Conservation (phyloP, 768 basidiomycete species). For the Leccinum boreale region DNA sequence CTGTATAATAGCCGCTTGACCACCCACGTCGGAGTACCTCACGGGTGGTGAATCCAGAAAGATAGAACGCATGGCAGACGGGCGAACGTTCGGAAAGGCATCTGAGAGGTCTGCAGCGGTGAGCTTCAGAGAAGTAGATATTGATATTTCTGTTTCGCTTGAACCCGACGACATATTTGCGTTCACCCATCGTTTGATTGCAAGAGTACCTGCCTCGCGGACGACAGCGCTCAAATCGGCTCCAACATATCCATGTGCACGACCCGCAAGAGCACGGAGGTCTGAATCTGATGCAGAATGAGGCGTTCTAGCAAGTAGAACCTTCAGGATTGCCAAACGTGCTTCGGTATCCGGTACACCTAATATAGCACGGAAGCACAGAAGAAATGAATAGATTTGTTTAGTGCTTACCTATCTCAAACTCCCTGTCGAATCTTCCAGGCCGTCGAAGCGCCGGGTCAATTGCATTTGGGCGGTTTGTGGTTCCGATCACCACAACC, state of each 20-base stretch:
- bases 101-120: constrained; percentile 60
- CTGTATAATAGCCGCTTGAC: constrained; percentile 76
- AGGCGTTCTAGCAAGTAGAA: constrained; percentile 78
- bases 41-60: constrained; percentile 85
- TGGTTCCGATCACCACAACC: constrained; percentile 95
- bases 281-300: constrained; percentile 61
- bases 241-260: constrained; percentile 95
- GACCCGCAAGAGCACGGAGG: constrained; percentile 63
- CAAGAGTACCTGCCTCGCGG: constrained; percentile 86
- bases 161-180: constrained; percentile 8
- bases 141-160: constrained; percentile 3
- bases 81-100: constrained; percentile 77
- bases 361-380: constrained; percentile 27
- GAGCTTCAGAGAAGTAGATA: constrained; percentile 37
- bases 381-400: neutral
- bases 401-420: constrained; percentile 75
- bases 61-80: constrained; percentile 92
- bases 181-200: constrained; percentile 81
- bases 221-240: constrained; percentile 92
- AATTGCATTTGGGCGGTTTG: constrained; percentile 92
- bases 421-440: constrained; percentile 90
- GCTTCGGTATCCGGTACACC: constrained; percentile 89
- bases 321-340: constrained; percentile 81
- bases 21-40: constrained; percentile 86
- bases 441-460: constrained; percentile 89